These are phyloP conservation scores for Ogataea polymorpha DNA, from an alignment of 805 yeast species.

Conservation along the genomic window DNA sequence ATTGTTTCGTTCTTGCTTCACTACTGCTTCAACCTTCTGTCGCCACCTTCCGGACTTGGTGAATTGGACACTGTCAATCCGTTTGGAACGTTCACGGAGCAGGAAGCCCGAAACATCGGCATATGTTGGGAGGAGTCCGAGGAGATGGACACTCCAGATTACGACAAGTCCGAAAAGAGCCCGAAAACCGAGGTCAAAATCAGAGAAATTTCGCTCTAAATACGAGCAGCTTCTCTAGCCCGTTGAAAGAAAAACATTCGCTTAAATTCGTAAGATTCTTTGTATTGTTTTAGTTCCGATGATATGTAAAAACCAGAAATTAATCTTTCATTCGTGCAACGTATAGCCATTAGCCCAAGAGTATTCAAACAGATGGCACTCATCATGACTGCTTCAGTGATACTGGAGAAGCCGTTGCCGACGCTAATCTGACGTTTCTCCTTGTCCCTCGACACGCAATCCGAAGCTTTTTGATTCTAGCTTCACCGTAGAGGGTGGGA, in stretches of 20 bases:
- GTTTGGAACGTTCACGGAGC: conserved; percentile 30
- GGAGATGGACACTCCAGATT: not conserved
- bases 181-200: not conserved
- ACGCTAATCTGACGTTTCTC: not conserved
- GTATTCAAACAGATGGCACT: too few species aligned
- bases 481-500: not conserved
- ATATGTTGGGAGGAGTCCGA: conserved; percentile 13
- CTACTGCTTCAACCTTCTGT: conserved; percentile 33
- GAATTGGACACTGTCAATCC: conserved; percentile 35
- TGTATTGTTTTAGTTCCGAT: too few species aligned
- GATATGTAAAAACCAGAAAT: too few species aligned
- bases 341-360: too few species aligned
- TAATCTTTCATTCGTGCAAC: too few species aligned
- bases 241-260: too few species aligned
- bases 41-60: conserved; percentile 36
- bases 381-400: too few species aligned
- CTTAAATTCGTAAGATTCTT: too few species aligned
- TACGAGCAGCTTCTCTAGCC: too few species aligned
- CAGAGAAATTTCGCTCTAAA: not conserved
- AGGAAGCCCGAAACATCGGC: conserved; percentile 33
- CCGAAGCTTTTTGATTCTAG: not conserved
- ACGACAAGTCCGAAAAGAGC: too few species aligned
- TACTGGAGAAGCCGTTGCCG: not conserved
- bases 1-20: conserved; percentile 39
- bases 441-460: not conserved